Evolutionary conservation across 768 basidiomycete species (phyloP).

Genomic region (Tremella yokohamensis): DNA sequence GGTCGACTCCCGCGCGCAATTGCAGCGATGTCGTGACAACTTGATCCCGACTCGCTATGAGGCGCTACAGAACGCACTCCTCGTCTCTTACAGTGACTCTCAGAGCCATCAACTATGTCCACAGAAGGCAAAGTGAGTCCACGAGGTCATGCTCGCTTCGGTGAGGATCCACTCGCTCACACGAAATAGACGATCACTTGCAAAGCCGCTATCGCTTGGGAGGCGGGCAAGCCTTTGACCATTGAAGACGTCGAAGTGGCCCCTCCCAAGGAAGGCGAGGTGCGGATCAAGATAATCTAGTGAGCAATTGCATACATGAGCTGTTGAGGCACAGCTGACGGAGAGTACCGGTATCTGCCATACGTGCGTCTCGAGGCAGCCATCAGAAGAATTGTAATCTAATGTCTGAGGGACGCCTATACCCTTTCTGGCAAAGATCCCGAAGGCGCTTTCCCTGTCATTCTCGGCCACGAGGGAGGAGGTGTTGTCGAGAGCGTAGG

Average conservation of each 20-base stretch:
- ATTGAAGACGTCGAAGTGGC: conserved; percentile 91
- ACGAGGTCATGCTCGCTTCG: too few species aligned
- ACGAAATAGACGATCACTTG: conserved; percentile 61
- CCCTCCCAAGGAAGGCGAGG: conserved; percentile 84
- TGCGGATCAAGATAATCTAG: conserved; percentile 84
- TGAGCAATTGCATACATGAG: conserved; percentile 22
- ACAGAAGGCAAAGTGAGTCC: too few species aligned
- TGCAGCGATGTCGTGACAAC: too few species aligned
- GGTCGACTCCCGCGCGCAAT: too few species aligned
- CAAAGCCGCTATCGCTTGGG: conserved; percentile 96
- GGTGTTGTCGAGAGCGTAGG: conserved; percentile 84
- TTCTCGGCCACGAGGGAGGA: conserved; percentile 78
- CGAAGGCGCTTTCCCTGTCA: conserved; percentile 89
- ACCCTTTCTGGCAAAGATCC: conserved; percentile 93
- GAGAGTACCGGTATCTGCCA: conserved; percentile 86
- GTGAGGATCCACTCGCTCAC: too few species aligned
- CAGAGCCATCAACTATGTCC: too few species aligned
- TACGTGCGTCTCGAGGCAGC: conserved; percentile 55
- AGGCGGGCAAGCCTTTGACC: conserved; percentile 63
- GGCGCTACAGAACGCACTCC: too few species aligned
- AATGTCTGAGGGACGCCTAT: conserved; percentile 69
- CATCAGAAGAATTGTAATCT: conserved; percentile 5
- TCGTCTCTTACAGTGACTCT: too few species aligned
- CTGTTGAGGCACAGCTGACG: conserved; percentile 7
- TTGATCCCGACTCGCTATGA: too few species aligned